These are phyloP conservation scores for Camellia oleifera DNA, from an alignment of 179 eudicot species.

Conservation along the genomic window DNA sequence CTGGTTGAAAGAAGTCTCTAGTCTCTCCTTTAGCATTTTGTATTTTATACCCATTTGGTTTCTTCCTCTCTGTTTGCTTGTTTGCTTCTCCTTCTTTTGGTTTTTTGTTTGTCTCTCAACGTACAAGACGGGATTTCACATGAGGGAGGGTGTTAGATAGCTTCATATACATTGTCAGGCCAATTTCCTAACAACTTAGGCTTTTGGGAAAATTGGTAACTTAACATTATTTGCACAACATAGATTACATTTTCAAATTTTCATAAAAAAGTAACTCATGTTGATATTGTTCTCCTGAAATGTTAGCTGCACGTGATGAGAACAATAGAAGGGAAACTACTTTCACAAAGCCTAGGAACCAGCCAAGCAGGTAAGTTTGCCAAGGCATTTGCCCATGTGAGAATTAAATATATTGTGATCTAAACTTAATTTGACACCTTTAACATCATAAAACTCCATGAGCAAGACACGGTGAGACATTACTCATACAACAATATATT, in stretches of 20 bases:
- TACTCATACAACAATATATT: not conserved
- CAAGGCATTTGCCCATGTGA: not conserved
- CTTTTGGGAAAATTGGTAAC: too few relatives aligned
- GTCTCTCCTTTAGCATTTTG: too few relatives aligned
- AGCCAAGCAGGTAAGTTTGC: not conserved
- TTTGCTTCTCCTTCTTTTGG: too few relatives aligned
- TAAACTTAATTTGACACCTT: not conserved
- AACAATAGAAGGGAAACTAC: not conserved
- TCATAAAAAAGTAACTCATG: not conserved
- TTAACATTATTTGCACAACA: not conserved
- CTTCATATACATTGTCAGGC: too few relatives aligned
- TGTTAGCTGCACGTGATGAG: not conserved
- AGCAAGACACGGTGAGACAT: not conserved
- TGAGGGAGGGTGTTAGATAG: too few relatives aligned
- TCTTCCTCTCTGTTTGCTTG: too few relatives aligned
- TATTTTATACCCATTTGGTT: too few relatives aligned
- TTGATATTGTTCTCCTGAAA: not conserved
- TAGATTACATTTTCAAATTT: not conserved
- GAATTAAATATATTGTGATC: not conserved
- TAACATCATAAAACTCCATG: constrained; percentile 2
- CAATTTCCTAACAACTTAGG: too few relatives aligned
- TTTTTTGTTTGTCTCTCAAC: too few relatives aligned
- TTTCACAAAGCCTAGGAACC: not conserved
- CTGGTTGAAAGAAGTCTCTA: too few relatives aligned
- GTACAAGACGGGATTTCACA: too few relatives aligned